These are phyloP conservation scores for Somion occarium DNA, from an alignment of 1,284 basidiomycete genomes.

Conservation along the genomic window DNA sequence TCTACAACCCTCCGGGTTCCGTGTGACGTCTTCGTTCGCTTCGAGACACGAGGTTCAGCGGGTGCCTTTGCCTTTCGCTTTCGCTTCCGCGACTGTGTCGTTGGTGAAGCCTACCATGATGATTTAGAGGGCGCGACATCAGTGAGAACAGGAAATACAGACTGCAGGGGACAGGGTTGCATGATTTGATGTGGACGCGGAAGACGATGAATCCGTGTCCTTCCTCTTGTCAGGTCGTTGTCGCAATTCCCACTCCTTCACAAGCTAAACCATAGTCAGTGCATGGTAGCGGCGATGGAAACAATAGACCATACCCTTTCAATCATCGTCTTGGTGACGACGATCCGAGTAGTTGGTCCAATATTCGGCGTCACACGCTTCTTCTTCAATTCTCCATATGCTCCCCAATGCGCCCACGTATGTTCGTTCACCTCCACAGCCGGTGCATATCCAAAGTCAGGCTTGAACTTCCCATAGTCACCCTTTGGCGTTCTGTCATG, in stretches of 20 bases:
- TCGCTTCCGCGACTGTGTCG: neutral
- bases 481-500: neutral
- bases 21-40: neutral
- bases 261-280: neutral
- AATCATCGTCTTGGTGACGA: neutral
- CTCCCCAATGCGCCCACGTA: neutral
- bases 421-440: neutral
- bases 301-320: neutral
- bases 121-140: neutral
- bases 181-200: too few relatives aligned
- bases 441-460: neutral
- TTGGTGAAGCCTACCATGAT: neutral
- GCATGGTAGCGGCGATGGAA: neutral
- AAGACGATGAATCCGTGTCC: too few relatives aligned
- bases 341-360: neutral
- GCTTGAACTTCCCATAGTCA: constrained; percentile 3
- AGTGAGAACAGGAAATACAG: too few relatives aligned
- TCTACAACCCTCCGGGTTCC: neutral
- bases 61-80: neutral
- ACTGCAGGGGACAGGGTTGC: too few relatives aligned
- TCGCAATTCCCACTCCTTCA: neutral
- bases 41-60: neutral
- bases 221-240: neutral
- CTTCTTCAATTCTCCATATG: constrained; percentile 4
- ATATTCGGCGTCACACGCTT: neutral